Evolutionary conservation across 345 rosid genomes (phyloP), one percentile per base, ranked within the genome.

Genomic region (Populus pruinosa): DNA sequence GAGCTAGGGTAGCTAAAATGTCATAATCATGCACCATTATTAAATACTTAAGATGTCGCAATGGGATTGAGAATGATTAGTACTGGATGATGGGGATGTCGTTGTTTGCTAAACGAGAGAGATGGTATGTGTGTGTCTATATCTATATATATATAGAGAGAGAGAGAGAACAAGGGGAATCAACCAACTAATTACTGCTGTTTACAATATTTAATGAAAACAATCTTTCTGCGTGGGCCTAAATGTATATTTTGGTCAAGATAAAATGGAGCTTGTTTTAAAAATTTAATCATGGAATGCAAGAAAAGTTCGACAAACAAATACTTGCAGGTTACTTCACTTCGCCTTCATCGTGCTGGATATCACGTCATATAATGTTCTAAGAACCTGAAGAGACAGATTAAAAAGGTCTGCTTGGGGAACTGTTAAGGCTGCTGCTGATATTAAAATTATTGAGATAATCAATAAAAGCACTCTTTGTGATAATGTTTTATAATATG

Each of bases 301-400:
- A 82, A 78, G 75, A 70, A 69, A 74, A 62, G 44, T 74, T 47
- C 44, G 64, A 70, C 77, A 78, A 81, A 69, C 78, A 81, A 74
- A 79, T 72, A 44, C 85, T 86, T 84, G n/a, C 55, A 79, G 77
- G 69, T 76, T 82, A 84, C 87, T 86, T 82, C 86, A 83, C 83
- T 78, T 82, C 85, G 79, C 75, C 79, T 13, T 4, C 31, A 31
- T 72, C 36, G 73, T 70, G 79, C 78, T 80, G 79, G 80, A 75
- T 81, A 72, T 77, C 86, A 86, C 86, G 88, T 74, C 88, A 83
- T 64, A 6, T 64, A 13, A 59, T 23, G 64, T 10, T 59, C 27
- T 0, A 1, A 59, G 29, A 59, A 59, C 64, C 27, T 59, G 64
- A 59, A 59, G 64, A 23, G 64, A 59, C 29, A 4, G n/a, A 21